Conservation (phyloP, 306 rosid species). For the Sophora flavescens region DNA sequence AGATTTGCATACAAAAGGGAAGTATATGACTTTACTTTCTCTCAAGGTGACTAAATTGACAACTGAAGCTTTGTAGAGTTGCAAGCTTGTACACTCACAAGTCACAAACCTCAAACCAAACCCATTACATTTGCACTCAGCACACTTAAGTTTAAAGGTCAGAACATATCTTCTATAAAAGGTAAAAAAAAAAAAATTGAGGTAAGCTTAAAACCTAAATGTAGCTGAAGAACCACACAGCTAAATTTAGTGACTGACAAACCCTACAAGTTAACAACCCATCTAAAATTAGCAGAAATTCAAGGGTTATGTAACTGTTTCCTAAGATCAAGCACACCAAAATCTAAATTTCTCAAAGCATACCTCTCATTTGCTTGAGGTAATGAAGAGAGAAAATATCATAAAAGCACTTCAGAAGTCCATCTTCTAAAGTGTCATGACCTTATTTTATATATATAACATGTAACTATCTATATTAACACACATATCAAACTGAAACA, state of each 20-base stretch:
- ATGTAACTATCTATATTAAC: constrained; percentile 35
- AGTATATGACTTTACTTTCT: constrained; percentile 54
- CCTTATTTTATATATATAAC: constrained; percentile 43
- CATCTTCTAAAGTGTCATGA: constrained; percentile 52
- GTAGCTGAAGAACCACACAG: constrained; percentile 55
- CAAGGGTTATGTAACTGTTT: constrained; percentile 47
- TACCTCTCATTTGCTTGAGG: constrained; percentile 36
- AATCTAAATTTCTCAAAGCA: constrained; percentile 40
- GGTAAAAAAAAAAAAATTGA: not conserved
- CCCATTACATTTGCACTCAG: constrained; percentile 65
- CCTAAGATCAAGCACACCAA: constrained; percentile 56
- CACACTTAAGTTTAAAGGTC: constrained; percentile 58
- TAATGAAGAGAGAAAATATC: constrained; percentile 26
- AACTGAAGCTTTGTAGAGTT: constrained; percentile 53
- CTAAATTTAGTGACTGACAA: constrained; percentile 58
- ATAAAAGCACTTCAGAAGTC: constrained; percentile 52
- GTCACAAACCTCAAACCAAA: constrained; percentile 51
- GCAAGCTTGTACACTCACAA: constrained; percentile 54
- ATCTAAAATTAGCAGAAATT: constrained; percentile 50
- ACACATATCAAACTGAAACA: constrained; percentile 73
- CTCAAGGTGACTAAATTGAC: constrained; percentile 48
- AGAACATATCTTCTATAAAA: constrained; percentile 51
- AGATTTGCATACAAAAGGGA: constrained; percentile 46
- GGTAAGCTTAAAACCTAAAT: constrained; percentile 47
- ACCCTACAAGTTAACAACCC: constrained; percentile 58